A percentile compares a stretch with the other conserved stretches of the same genome.
Evolutionary conservation across 2,329 filamentous ascomycete species (phyloP).

Genomic region (Cladosporium phlei): DNA sequence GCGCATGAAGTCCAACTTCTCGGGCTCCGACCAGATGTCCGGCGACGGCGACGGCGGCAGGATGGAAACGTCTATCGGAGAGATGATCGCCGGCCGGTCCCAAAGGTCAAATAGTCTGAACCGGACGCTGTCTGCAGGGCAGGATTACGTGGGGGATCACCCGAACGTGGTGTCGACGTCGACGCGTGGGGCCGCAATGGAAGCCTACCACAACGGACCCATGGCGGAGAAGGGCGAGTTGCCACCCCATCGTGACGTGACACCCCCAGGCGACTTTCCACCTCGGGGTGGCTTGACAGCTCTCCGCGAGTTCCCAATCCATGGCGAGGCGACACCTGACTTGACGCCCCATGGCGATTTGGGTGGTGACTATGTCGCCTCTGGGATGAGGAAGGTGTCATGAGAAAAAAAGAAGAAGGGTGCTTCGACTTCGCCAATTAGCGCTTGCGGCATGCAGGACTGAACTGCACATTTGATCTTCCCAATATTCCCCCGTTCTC

Average conservation of each 20-base stretch:
- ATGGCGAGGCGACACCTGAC: no score
- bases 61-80: background rate
- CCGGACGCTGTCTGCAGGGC: background rate
- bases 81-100: background rate
- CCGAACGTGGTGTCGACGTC: background rate
- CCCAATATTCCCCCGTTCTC: no score
- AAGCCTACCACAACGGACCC: background rate
- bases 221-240: slow-evolving; percentile 4
- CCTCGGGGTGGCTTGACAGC: no score
- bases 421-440: no score
- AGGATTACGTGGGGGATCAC: background rate
- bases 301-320: no score
- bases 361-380: background rate
- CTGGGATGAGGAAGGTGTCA: background rate
- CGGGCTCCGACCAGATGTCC: background rate
- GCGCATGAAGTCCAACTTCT: background rate
- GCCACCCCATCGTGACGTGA: no score
- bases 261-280: no score
- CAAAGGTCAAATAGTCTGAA: background rate
- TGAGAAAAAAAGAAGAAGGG: no score
- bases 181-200: background rate
- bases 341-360: background rate
- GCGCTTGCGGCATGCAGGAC: no score
- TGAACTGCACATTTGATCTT: no score
- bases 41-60: background rate